These are phyloP conservation scores for Myxozyma vanderwaltii DNA, from an alignment of 805 yeast species.

Conservation along the genomic window DNA sequence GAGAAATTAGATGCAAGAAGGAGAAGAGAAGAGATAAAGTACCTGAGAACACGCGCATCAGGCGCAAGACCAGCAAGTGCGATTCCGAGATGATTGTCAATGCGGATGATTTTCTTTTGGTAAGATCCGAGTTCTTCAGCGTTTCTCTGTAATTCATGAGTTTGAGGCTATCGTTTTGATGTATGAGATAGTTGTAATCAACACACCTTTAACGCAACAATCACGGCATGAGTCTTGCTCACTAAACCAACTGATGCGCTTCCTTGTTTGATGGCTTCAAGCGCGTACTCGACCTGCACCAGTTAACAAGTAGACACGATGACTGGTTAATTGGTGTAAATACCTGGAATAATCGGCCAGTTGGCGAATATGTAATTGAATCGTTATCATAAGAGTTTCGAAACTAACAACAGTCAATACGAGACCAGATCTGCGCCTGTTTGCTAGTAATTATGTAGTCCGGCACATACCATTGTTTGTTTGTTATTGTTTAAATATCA, in stretches of 20 bases:
- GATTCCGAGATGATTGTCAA: constrained; percentile 91
- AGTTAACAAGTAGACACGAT: too few relatives aligned
- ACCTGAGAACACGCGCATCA: constrained; percentile 82
- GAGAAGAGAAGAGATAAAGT: neutral
- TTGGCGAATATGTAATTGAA: constrained; percentile 95
- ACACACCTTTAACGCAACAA: constrained; percentile 76
- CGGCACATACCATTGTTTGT: too few relatives aligned
- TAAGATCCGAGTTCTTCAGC: constrained; percentile 97
- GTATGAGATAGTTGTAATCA: too few relatives aligned
- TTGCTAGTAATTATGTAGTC: too few relatives aligned
- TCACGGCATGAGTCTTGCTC: constrained; percentile 81
- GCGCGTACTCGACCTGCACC: constrained; percentile 68
- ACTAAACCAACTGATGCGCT: constrained; percentile 94
- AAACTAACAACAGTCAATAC: constrained; percentile 54
- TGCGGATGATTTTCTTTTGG: constrained; percentile 87
- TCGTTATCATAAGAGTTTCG: constrained; percentile 99
- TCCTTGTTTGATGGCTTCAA: constrained; percentile 97
- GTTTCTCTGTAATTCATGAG: constrained; percentile 67
- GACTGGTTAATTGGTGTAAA: too few relatives aligned
- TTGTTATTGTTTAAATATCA: too few relatives aligned
- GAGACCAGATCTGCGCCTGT: too few relatives aligned
- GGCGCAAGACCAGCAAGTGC: constrained; percentile 98
- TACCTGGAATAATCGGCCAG: constrained; percentile 85
- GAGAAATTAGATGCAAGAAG: neutral
- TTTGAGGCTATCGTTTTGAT: too few relatives aligned